These are phyloP conservation scores for Aegilops umbellulata DNA, from an alignment of 176 grass and related monocot species.

Conservation along the genomic window DNA sequence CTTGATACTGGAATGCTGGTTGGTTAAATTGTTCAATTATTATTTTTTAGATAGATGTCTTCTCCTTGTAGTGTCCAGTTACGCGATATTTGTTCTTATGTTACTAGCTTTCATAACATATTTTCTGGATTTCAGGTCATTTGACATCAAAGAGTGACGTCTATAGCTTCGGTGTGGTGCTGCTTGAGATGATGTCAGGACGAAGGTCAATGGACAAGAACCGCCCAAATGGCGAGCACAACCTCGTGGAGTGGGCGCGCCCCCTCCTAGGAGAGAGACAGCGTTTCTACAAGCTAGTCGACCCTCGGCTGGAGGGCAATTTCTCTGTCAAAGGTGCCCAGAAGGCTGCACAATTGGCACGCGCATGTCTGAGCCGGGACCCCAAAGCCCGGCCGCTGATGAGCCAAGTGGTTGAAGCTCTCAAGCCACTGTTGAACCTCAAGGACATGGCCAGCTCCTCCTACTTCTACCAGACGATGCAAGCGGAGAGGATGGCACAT, in stretches of 20 bases:
- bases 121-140: conserved; percentile 42
- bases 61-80: background rate
- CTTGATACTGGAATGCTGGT: background rate
- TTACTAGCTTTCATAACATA: background rate
- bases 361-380: conserved; percentile 69
- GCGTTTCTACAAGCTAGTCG: conserved; percentile 71
- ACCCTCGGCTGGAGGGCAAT: conserved; percentile 72
- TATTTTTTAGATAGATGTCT: background rate
- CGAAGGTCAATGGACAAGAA: conserved; percentile 84
- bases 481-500: conserved; percentile 51
- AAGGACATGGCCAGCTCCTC: conserved; percentile 81
- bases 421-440: conserved; percentile 69
- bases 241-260: conserved; percentile 79
- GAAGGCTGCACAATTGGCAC: conserved; percentile 63
- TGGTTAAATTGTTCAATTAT: background rate
- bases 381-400: conserved; percentile 69
- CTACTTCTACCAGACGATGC: conserved; percentile 75
- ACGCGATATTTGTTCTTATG: background rate
- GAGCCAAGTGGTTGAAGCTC: conserved; percentile 74
- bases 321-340: conserved; percentile 81
- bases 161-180: conserved; percentile 76
- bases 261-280: conserved; percentile 71
- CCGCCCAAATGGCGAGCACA: conserved; percentile 76
- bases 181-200: conserved; percentile 89
- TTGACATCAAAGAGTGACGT: conserved; percentile 92